Evolutionary conservation across 805 yeast genomes (phyloP), one percentile per base, ranked within the genome.

Genomic region (Wickerhamomyces tratensis): DNA sequence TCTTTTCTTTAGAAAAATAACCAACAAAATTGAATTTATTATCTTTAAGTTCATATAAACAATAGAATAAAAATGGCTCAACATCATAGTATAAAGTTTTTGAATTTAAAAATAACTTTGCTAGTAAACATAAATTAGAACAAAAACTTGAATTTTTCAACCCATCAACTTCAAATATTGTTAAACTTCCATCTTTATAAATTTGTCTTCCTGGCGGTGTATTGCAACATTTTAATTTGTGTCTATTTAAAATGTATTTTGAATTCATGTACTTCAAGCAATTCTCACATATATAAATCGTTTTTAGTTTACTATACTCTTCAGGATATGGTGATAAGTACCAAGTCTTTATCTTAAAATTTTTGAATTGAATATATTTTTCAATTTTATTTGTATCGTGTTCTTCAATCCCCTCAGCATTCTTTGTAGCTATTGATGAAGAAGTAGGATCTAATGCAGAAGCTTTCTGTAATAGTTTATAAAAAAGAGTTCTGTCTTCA

Each of bases 191-290:
- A 61, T 93, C 98, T 40, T 98, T 70, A 61, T 93, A 93, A 25
- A 93, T 89, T 57, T 93, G 98, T 64, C 93, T 93, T 0, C 99
- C 99, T 0, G 99, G 99, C 1, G 99, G 99, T 2, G 94, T 82
- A 13, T 31, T 31, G 34, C 14, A 13, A 59, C 94, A 85, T 58
- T 93, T 93, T 27, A 77, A 61, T 56, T 98, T 72, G 65, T 87
- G 93, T 48, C 99, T 70, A 64, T 93, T 94, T 64, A 91, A 93
- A 63, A 89, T 98, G 55, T 85, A 86, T 47, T 73, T 69, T 0
- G 95, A 85, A 5, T 95, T 93, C 64, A 86, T 93, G 63, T 86
- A 93, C 45, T 86, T 79, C 45, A 93, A 62, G 3, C 96, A 80
- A 59, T 85, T 93, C 63, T 89, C 98, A 63, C 96, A 93, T 38